These are phyloP conservation scores for Kalanchoe fedtschenkoi DNA, from an alignment of 164 flowering plant species.

Conservation along the genomic window DNA sequence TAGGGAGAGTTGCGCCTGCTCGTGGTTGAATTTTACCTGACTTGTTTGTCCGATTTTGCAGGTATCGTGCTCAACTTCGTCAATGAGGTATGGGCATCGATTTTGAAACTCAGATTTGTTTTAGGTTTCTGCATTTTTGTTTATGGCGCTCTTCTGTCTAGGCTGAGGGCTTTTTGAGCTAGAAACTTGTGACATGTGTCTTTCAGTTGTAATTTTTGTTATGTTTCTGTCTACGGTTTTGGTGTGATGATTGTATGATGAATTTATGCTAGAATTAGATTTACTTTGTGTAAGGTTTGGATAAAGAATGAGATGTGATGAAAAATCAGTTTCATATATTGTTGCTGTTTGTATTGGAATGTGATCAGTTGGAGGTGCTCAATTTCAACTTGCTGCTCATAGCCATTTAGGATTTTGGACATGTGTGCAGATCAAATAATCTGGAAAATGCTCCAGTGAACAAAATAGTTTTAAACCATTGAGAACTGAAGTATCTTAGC, in stretches of 20 bases:
- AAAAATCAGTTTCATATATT: not conserved
- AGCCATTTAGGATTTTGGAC: not conserved
- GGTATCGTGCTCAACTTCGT: slow-evolving; percentile 83
- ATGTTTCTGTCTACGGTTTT: no score
- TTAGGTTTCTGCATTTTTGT: no score
- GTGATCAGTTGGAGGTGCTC: not conserved
- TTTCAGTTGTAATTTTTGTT: not conserved
- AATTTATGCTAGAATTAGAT: not conserved
- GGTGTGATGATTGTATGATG: not conserved
- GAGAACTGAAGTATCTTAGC: not conserved
- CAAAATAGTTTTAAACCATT: not conserved
- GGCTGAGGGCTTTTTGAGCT: not conserved
- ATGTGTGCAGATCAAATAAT: not conserved
- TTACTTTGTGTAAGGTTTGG: not conserved
- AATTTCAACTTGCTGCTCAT: not conserved
- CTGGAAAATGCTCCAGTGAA: not conserved
- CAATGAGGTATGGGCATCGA: slow-evolving; percentile 48
- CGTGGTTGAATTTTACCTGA: not conserved
- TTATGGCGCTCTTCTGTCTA: not conserved
- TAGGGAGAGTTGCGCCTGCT: not conserved
- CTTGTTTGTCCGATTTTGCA: slow-evolving; percentile 14
- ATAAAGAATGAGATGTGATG: not conserved
- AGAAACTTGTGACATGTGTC: not conserved
- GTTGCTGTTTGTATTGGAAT: no score
- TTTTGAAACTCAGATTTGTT: not conserved